phyloP scores from a whole-genome alignment of 345 rosid genomes.

The Rhodamnia argentea region DNA sequence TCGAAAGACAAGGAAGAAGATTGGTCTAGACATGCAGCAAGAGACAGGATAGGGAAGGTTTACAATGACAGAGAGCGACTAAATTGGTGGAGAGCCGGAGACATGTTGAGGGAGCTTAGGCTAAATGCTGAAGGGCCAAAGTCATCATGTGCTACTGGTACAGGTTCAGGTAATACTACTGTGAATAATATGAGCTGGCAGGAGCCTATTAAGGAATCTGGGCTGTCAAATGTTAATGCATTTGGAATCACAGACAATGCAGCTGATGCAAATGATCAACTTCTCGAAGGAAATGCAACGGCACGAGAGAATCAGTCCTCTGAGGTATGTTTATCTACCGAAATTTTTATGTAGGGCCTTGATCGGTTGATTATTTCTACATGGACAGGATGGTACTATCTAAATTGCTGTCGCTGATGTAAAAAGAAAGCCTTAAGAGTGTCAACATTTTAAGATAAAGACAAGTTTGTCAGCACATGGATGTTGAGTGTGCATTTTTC shows the following conservation, averaged over 20 bases:
- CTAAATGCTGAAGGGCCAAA: conserved; percentile 19
- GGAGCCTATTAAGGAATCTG: not conserved
- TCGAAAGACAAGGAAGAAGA: conserved; percentile 1
- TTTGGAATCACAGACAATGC: conserved; percentile 6
- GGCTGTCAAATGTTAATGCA: not conserved
- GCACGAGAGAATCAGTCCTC: conserved; percentile 5
- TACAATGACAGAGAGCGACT: conserved; percentile 20
- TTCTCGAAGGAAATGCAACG: not conserved
- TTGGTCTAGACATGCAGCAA: not conserved
- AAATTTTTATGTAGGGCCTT: not conserved
- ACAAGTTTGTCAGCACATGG: not conserved
- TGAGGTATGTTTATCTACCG: conserved; percentile 26
- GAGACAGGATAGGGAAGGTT: conserved; percentile 3
- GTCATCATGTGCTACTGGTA: conserved; percentile 6
- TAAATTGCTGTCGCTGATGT: not conserved
- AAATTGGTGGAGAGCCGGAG: conserved; percentile 26
- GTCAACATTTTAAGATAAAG: not conserved
- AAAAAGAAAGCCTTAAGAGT: not conserved
- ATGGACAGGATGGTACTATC: not conserved
- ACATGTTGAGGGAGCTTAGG: conserved; percentile 16
- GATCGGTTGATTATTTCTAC: not conserved
- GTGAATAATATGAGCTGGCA: not conserved
- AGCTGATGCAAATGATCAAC: conserved; percentile 6
- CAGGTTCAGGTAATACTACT: not conserved
- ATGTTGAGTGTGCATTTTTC: not conserved